Percentiles rank a stretch among this genome's conserved stretches.
These are phyloP conservation scores for Lactarius pseudohatsudake DNA, from an alignment of 768 basidiomycete species.

Conservation along the genomic window DNA sequence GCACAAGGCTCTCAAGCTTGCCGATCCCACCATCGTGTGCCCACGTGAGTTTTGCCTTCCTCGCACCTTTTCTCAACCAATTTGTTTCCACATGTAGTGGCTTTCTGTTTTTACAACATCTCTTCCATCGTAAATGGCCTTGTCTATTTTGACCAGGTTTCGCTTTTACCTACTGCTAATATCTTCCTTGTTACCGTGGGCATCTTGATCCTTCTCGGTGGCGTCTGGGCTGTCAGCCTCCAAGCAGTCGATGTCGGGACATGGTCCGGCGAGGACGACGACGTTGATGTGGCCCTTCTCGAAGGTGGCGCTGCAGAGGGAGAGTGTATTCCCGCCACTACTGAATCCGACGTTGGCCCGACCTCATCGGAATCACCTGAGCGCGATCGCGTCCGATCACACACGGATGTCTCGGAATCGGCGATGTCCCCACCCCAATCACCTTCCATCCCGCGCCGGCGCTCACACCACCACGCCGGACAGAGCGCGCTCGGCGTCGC, in stretches of 20 bases:
- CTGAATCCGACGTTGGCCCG: not conserved
- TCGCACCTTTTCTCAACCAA: not conserved
- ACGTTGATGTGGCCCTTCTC: slow-evolving; percentile 11
- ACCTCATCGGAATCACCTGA: slow-evolving; percentile 14
- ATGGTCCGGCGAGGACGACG: slow-evolving; percentile 44
- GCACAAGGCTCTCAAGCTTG: slow-evolving; percentile 75
- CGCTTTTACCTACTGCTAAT: slow-evolving; percentile 64
- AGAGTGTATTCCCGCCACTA: slow-evolving; percentile 1
- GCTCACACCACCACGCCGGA: slow-evolving; percentile 2
- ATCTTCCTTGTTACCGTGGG: slow-evolving; percentile 76
- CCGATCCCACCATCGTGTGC: slow-evolving; percentile 83
- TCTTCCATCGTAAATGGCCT: slow-evolving; percentile 89
- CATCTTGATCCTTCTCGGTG: slow-evolving; percentile 73
- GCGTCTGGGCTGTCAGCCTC: slow-evolving; percentile 89
- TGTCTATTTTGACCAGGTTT: slow-evolving; percentile 86
- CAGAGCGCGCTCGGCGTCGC: slow-evolving; percentile 26
- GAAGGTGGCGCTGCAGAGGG: slow-evolving; percentile 11
- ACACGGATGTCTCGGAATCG: slow-evolving; percentile 11
- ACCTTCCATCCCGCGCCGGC: slow-evolving; percentile 20
- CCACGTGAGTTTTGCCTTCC: slow-evolving; percentile 53
- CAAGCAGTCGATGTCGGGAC: slow-evolving; percentile 52
- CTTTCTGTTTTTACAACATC: slow-evolving; percentile 94
- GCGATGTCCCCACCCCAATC: slow-evolving; percentile 12
- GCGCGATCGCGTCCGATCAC: slow-evolving; percentile 9
- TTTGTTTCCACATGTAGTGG: slow-evolving; percentile 47